Base-by-base conservation (phyloP, 352 stramenopile genomes). In the Phytophthora foliorum region DNA sequence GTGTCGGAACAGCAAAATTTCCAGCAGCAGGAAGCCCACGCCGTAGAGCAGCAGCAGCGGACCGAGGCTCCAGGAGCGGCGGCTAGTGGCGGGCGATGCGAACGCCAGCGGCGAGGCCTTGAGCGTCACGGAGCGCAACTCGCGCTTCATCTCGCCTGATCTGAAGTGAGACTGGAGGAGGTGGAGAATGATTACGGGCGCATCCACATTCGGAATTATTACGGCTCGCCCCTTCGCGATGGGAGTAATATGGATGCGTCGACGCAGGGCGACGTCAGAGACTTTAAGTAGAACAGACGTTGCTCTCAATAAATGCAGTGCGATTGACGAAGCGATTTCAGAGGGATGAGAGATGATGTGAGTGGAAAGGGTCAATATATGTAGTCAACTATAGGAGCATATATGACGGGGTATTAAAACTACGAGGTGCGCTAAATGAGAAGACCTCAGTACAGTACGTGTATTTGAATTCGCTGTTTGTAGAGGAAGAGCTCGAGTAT, bases 121-220 rank as follows among this genome's bases (percentile, higher is more conserved):
- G n/a, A 70, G 60, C 39, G 66, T 69, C 66, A 74, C 66, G 9
- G 59, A 61, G 25, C 53, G 58, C 44, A 74, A 17, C 34, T 69
- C 59, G 36, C 66, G 57, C 65, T 52, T 58, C 66, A 69, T 74
- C 10, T 21, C 17, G 16, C 17, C 24, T 19, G 8, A 36, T 52
- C 21, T 56, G 49, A 56, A 44, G 49, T 62, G 58, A 38, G 45
- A 36, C 38, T 1, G n/a, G 6, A 36, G 38, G 31, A 42, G 22
- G n/a, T 54, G 50, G 62, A 67, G 63, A 54, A 46, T 45, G 45
- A 27, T 6, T 46, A 45, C 4, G 21, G n/a, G 56, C 34, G 22
- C 4, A 98, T 99, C 39, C 31, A 67, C 1, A 52, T 58, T 58
- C 46, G 25, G 32, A 57, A 65, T 65, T 57, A 57, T 56, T 64